phyloP scores from a whole-genome alignment of 208 protist species.

The Acanthamoeba polyphaga region DNA sequence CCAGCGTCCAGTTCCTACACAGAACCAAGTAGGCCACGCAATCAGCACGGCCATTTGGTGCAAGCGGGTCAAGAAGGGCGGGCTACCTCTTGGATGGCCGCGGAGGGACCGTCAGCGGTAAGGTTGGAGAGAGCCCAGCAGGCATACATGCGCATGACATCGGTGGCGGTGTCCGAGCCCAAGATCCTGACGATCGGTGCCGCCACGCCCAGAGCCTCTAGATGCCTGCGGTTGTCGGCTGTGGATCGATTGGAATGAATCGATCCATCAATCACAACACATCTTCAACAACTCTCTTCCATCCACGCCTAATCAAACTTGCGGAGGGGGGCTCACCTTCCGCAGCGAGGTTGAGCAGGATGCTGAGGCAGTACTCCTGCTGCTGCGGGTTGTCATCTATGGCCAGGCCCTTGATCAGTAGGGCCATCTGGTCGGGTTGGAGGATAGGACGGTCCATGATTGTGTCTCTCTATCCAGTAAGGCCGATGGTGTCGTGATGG shows the following conservation, averaged over 20 bases:
- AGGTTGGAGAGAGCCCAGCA: conserved; percentile 46
- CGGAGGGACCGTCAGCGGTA: not conserved
- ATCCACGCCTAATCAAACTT: not conserved
- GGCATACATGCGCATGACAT: not conserved
- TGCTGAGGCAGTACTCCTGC: not conserved
- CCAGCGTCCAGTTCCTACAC: not conserved
- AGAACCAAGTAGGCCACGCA: not conserved
- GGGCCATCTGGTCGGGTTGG: not conserved
- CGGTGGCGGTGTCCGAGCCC: not conserved
- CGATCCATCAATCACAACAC: not conserved
- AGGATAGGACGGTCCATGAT: not conserved
- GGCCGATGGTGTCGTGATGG: too few species aligned
- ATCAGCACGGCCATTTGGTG: not conserved
- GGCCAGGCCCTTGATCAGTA: not conserved
- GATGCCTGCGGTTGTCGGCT: not conserved
- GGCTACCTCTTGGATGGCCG: not conserved
- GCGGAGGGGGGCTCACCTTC: not conserved
- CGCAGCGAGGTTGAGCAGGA: not conserved
- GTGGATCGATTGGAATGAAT: too few species aligned
- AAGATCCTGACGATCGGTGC: not conserved
- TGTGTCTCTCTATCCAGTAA: too few species aligned
- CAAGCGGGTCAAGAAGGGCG: not conserved
- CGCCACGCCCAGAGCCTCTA: not conserved
- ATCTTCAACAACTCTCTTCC: too few species aligned
- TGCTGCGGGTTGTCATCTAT: not conserved